Evolutionary conservation across 2,329 filamentous ascomycete genomes (phyloP).

Genomic region (Cordyceps fumosorosea): DNA sequence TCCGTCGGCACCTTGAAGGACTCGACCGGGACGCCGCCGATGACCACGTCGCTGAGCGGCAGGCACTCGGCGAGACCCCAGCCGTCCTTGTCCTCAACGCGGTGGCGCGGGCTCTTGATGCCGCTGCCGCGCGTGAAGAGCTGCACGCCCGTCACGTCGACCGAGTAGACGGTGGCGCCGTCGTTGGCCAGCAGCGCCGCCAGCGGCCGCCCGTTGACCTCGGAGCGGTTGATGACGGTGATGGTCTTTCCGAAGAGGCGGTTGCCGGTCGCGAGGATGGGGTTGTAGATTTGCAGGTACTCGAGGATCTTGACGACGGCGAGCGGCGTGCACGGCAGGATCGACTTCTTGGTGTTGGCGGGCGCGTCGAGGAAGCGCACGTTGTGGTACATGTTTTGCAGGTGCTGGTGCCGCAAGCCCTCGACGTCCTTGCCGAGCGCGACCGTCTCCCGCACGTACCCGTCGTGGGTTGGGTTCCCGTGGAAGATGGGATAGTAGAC

Average conservation of each 20-base stretch:
- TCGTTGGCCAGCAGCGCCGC: slow-evolving; percentile 94
- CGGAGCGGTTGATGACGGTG: slow-evolving; percentile 91
- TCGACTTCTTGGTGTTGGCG: slow-evolving; percentile 73
- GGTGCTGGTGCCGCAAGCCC: slow-evolving; percentile 85
- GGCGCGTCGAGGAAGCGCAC: slow-evolving; percentile 84
- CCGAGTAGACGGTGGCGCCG: slow-evolving; percentile 89
- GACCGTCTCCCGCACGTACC: slow-evolving; percentile 93
- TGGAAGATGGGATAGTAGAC: slow-evolving; percentile 97
- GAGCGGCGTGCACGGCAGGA: slow-evolving; percentile 90
- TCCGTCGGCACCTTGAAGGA: slow-evolving; percentile 84
- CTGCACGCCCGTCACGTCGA: slow-evolving; percentile 87
- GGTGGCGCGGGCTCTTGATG: slow-evolving; percentile 77
- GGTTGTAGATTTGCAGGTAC: slow-evolving; percentile 93
- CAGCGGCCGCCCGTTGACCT: slow-evolving; percentile 89
- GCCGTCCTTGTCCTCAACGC: slow-evolving; percentile 75
- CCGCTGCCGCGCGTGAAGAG: slow-evolving; percentile 86
- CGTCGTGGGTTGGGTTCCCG: slow-evolving; percentile 74
- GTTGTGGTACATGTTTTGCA: slow-evolving; percentile 99
- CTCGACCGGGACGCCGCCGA: slow-evolving; percentile 84
- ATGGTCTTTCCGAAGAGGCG: slow-evolving; percentile 89
- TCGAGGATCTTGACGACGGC: slow-evolving; percentile 97
- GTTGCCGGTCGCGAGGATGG: slow-evolving; percentile 86
- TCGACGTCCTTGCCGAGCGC: slow-evolving; percentile 90
- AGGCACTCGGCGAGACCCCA: slow-evolving; percentile 76
- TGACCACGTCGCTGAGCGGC: slow-evolving; percentile 86